Evolutionary conservation across 225 moss, liverwort and hornwort genomes (phyloP).

Genomic region (Ulota crispa): DNA sequence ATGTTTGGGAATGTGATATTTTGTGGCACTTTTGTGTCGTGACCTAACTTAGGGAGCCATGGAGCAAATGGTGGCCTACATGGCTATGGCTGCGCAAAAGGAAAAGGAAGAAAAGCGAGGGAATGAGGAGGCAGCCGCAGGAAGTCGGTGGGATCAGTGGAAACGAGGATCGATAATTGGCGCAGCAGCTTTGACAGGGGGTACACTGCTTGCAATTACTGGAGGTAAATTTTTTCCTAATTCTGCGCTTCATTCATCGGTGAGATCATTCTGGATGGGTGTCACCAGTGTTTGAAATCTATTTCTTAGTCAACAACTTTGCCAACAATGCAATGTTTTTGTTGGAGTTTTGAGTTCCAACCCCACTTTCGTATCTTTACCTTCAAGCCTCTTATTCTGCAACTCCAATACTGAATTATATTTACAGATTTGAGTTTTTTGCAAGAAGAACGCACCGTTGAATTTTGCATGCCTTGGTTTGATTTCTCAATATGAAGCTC

Average conservation of each 20-base stretch:
- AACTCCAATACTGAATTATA: background rate
- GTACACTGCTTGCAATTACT: slow-evolving; percentile 83
- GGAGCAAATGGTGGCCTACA: slow-evolving; percentile 98
- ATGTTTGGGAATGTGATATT: background rate
- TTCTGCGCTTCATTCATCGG: background rate
- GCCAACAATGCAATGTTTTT: background rate
- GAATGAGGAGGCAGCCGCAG: slow-evolving; percentile 42
- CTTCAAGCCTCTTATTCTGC: background rate
- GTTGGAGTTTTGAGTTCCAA: background rate
- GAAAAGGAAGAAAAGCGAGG: slow-evolving; percentile 50
- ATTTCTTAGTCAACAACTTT: background rate
- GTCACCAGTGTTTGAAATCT: background rate
- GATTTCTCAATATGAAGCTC: background rate
- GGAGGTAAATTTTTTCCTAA: slow-evolving; percentile 46
- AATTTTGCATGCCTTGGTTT: background rate
- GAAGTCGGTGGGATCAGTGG: slow-evolving; percentile 72
- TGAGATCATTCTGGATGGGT: background rate
- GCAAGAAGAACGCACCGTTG: background rate
- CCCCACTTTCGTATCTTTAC: background rate
- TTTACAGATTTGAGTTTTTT: background rate
- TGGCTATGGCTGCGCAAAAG: slow-evolving; percentile 90
- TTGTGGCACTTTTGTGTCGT: background rate
- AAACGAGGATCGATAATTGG: slow-evolving; percentile 83
- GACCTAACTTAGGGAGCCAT: slow-evolving; percentile 69
- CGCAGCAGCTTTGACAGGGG: slow-evolving; percentile 91